phyloP scores from a whole-genome alignment of 2,329 filamentous ascomycete genomes.

The Penicillium sp. region DNA sequence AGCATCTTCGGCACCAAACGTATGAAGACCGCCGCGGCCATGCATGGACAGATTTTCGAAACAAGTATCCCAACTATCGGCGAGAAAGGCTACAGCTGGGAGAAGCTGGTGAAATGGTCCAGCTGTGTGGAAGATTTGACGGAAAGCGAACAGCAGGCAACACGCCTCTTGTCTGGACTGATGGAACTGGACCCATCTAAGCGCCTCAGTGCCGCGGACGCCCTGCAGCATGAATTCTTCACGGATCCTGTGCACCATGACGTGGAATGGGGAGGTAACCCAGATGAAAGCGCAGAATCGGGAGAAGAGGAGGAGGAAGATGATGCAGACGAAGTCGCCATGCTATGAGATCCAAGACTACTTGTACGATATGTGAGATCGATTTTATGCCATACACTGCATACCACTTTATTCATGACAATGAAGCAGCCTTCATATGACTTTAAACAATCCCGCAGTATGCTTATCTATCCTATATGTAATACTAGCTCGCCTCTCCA shows the following conservation, averaged over 20 bases:
- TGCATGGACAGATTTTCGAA: conserved; percentile 91
- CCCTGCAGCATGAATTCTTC: conserved; percentile 47
- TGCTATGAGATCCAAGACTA: conserved; percentile 29
- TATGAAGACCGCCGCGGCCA: conserved; percentile 77
- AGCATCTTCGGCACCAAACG: conserved; percentile 84
- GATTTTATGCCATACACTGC: conserved; percentile 11
- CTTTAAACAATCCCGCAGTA: not conserved
- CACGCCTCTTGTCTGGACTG: conserved; percentile 42
- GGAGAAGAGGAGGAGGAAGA: conserved; percentile 34
- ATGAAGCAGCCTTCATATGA: not conserved
- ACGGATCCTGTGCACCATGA: conserved; percentile 41
- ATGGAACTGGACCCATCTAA: conserved; percentile 47
- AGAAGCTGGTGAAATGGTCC: conserved; percentile 95
- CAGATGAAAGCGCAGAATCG: conserved; percentile 37
- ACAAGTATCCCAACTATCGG: conserved; percentile 90
- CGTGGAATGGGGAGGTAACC: conserved; percentile 41
- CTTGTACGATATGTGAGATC: conserved; percentile 23
- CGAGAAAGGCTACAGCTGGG: conserved; percentile 77
- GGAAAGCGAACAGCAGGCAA: conserved; percentile 46
- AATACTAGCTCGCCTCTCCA: conserved; percentile 42
- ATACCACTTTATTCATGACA: conserved; percentile 6
- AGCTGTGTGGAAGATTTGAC: conserved; percentile 68
- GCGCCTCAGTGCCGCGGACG: conserved; percentile 44
- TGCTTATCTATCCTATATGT: not conserved
- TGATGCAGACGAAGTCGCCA: conserved; percentile 41